Evolutionary conservation across 2,329 filamentous ascomycete species (phyloP).

Genomic region (Gnomoniopsis sp.): DNA sequence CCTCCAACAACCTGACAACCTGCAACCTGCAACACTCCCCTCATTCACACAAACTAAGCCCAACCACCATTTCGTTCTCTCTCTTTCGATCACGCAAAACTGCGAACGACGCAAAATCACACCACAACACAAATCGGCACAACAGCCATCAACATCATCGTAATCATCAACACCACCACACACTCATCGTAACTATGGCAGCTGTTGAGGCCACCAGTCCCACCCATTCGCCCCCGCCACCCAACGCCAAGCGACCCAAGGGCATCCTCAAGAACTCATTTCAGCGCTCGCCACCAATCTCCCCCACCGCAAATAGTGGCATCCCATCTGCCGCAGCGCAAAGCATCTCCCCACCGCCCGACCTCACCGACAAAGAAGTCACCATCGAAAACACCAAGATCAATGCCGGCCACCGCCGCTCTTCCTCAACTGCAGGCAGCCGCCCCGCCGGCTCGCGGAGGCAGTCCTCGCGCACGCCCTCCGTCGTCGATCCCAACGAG

Average conservation of each 20-base stretch:
- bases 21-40: too few species aligned
- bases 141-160: too few species aligned
- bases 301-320: constrained; percentile 37
- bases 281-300: constrained; percentile 55
- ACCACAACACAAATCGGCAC: too few species aligned
- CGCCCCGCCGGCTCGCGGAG: constrained; percentile 66
- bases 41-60: too few species aligned
- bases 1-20: too few species aligned
- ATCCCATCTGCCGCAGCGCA: constrained; percentile 21
- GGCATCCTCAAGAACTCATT: constrained; percentile 91
- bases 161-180: background rate
- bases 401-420: constrained; percentile 86
- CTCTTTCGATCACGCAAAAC: too few species aligned
- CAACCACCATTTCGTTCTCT: too few species aligned
- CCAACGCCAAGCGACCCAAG: constrained; percentile 41
- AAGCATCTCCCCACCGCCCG: constrained; percentile 34
- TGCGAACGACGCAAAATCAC: too few species aligned
- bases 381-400: constrained; percentile 91
- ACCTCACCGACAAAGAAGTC: constrained; percentile 76
- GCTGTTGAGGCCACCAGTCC: constrained; percentile 35
- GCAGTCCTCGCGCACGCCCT: constrained; percentile 47
- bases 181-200: constrained; percentile 34
- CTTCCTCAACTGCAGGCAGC: constrained; percentile 62
- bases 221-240: constrained; percentile 40
- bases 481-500: constrained; percentile 41